Evolutionary conservation across 2,329 filamentous ascomycete species (phyloP), one percentile per base, ranked within the genome.

Genomic region (Beauveria rudraprayagi): DNA sequence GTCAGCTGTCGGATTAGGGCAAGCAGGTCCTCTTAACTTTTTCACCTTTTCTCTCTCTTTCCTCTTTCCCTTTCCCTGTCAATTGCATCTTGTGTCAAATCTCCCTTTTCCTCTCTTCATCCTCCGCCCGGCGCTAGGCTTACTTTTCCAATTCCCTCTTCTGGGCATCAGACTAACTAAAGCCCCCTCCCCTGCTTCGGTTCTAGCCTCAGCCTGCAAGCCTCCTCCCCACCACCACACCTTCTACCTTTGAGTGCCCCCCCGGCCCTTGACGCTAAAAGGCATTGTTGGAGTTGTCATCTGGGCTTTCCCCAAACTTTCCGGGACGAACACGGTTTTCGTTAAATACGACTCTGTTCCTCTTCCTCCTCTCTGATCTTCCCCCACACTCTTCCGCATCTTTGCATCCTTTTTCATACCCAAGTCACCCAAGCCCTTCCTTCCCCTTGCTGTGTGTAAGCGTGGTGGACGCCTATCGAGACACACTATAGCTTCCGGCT

Each of bases 291-390:
- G 56, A 50, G 56, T 34, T 14, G 10, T 1, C 22, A 50, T 58
- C 46, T 58, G 46, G 55, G 8, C 22, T 56, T 47, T 47, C 24
- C 54, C 54, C 54, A 19, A 56, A 34, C 22, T 44, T 10, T 22
- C 5, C 34, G 24, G 8, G 40, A 47, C 57, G 37, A 53, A 41
- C 24, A 41, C 48, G 24, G 48, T 26, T 22, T 17, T 53, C 1
- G 37, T 46, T 60, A 60, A 60, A 60, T 60, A 60, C 57, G 24
- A 53, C 57, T 26, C 40, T 48, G 11, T 53, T 41, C 56, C 56
- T 48, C 37, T 37, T 60, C 11, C 5, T 44, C 34, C 34, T 10
- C 30, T 58, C 52, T 7, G 16, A 19, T 50, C 19, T 46, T 46
- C 57, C 47, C 48, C 57, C 48, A 26, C 57, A 60, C 57, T 60